Conservation (phyloP, 2,329 filamentous ascomycete genomes). For the Aspergillus quadrilineatus region DNA sequence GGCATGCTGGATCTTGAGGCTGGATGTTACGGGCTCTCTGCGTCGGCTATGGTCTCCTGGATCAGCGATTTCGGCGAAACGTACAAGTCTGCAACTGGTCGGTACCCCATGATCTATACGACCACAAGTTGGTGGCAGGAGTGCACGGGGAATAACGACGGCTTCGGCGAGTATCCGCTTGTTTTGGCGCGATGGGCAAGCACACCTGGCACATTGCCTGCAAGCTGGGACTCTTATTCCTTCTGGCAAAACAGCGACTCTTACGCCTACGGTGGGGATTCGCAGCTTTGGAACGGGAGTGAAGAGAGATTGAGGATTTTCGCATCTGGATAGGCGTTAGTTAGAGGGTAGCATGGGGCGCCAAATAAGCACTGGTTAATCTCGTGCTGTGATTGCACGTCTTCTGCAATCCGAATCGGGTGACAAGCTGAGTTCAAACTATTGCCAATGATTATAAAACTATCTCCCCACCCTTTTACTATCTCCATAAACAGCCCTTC, state of each 20-base stretch:
- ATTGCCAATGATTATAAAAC: too few species aligned
- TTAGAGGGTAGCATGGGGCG: too few species aligned
- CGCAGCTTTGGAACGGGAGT: conserved; percentile 21
- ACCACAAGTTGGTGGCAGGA: conserved; percentile 53
- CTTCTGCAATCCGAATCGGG: too few species aligned
- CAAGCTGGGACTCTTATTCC: conserved; percentile 37
- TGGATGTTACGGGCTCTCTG: conserved; percentile 48
- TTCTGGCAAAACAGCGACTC: conserved; percentile 22
- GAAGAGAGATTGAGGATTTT: conserved; percentile 17
- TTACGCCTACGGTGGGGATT: conserved; percentile 21
- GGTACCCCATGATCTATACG: conserved; percentile 55
- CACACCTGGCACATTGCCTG: conserved; percentile 46
- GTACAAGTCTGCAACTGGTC: conserved; percentile 48
- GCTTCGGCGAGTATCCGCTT: conserved; percentile 50
- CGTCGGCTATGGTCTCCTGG: conserved; percentile 50
- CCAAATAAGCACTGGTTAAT: too few species aligned
- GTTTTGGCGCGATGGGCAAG: conserved; percentile 48
- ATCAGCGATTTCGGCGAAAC: conserved; percentile 53
- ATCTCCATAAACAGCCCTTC: too few species aligned
- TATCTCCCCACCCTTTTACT: too few species aligned
- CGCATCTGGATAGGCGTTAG: not conserved
- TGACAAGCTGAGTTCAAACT: too few species aligned
- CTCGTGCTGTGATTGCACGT: too few species aligned
- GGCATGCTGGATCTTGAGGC: conserved; percentile 59
- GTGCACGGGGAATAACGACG: conserved; percentile 53